A percentile compares a stretch with the other conserved stretches of the same genome.
phyloP scores from a whole-genome alignment of 768 basidiomycete species.

The Calocybe gangraenosa region DNA sequence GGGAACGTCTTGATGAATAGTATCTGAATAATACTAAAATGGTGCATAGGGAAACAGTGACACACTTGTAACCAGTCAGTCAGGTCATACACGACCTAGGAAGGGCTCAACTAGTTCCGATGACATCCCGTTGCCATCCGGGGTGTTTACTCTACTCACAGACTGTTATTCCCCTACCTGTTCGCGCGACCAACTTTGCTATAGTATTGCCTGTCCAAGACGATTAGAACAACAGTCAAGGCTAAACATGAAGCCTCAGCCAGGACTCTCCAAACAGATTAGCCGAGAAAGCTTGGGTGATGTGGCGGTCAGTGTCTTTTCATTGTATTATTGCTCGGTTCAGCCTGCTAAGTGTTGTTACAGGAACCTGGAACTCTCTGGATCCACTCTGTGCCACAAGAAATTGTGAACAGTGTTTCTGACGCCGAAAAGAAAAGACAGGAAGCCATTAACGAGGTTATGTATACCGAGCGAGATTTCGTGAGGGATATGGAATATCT shows the following conservation, averaged over 20 bases:
- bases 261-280: conserved; percentile 81
- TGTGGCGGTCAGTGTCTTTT: conserved; percentile 50
- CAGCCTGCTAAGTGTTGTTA: conserved; percentile 7
- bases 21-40: not conserved
- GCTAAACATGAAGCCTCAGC: conserved; percentile 91
- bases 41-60: too few species aligned
- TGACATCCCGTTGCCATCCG: conserved; percentile 75
- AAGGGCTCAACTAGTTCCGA: conserved; percentile 47
- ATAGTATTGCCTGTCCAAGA: conserved; percentile 94
- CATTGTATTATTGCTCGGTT: not conserved
- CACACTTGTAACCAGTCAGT: too few species aligned
- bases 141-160: conserved; percentile 93
- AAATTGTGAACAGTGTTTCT: conserved; percentile 88
- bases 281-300: conserved; percentile 81
- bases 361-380: conserved; percentile 72
- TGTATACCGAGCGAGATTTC: conserved; percentile 94
- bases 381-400: conserved; percentile 95
- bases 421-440: conserved; percentile 94
- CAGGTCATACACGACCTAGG: conserved; percentile 26
- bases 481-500: conserved; percentile 98
- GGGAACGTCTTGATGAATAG: too few species aligned
- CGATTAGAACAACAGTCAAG: conserved; percentile 92
- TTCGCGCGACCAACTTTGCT: conserved; percentile 90
- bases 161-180: conserved; percentile 99
- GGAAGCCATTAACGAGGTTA: conserved; percentile 97